Evolutionary conservation across 495 filamentous ascomycete genomes (phyloP), one percentile per base, ranked within the genome.

Genomic region (Lasiosphaeriaceae sp.): DNA sequence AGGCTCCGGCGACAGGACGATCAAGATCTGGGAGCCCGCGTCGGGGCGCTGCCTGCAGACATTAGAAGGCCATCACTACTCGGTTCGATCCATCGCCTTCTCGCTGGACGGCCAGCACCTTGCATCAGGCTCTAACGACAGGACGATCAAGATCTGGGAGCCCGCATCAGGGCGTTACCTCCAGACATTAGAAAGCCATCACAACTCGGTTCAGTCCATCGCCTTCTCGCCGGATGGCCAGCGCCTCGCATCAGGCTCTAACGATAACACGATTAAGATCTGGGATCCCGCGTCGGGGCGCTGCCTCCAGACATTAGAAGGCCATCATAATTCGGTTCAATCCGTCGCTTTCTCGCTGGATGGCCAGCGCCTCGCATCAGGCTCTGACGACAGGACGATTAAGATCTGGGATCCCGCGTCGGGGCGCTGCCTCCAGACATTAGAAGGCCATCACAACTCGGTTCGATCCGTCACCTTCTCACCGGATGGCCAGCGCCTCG

Each of bases 251-350:
- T 96, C 91, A 0, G 85, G 86, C 11, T 96, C 92, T 0, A 89
- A 87, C 3, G 92, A 96, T 71, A 84, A 88, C 59, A 95, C 91
- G 0, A 83, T 94, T 52, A 95, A 96, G 70, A 77, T 96, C 11
- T 96, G 92, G 92, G 91, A 96, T 73, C 72, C 96, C 47, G 86
- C 90, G 31, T 90, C 86, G 37, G 92, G 92, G 2, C 72, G 83
- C 4, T 83, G 87, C 52, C 73, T 96, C 7, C 90, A 90, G 69
- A 96, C 89, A 45, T 81, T 96, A 2, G 88, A 96, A 71, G 89
- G 92, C 26, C 90, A 96, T 65, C 47, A 39, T 21, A 12, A 21
- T 7, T 31, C 0, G 17, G 62, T 72, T 49, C 0, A 16, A 3
- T 56, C 54, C 3, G 46, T 49, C 11, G 47, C 47, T 7, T 49